A percentile compares a stretch with the other conserved stretches of the same genome.
Evolutionary conservation across 306 rosid genomes (phyloP).

Genomic region (Ormosia semicastrata): DNA sequence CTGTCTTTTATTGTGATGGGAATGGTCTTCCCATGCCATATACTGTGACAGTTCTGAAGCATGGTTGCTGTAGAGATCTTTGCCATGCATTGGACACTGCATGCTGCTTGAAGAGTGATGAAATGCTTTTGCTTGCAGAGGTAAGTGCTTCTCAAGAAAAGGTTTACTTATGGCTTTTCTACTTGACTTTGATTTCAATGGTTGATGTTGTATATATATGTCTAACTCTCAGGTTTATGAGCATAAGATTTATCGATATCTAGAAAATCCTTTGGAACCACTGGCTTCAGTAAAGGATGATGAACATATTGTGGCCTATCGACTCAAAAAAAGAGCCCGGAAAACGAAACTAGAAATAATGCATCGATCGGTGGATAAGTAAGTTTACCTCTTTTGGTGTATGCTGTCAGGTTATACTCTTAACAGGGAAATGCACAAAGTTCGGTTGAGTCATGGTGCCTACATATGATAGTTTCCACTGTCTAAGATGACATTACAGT

Average conservation of each 20-base stretch:
- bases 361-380: constrained; percentile 79
- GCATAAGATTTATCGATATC: constrained; percentile 67
- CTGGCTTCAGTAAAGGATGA: constrained; percentile 83
- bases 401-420: not conserved
- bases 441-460: constrained; percentile 13
- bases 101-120: constrained; percentile 91
- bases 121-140: constrained; percentile 93
- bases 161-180: not conserved
- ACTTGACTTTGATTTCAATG: constrained; percentile 8
- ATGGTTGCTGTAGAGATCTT: constrained; percentile 80
- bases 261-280: constrained; percentile 65
- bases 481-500: not conserved
- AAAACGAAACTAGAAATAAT: constrained; percentile 73
- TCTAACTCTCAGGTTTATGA: constrained; percentile 65
- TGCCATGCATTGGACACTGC: constrained; percentile 56
- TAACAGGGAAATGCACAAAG: constrained; percentile 1
- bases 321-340: constrained; percentile 55
- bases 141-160: constrained; percentile 39
- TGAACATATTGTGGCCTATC: constrained; percentile 87
- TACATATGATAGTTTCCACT: not conserved
- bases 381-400: constrained; percentile 39
- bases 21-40: constrained; percentile 88
- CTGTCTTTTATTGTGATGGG: constrained; percentile 86
- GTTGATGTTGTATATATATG: constrained; percentile 25
- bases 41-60: constrained; percentile 68